Evolutionary conservation across 1,284 basidiomycete species (phyloP), one percentile per base, ranked within the genome.

Genomic region (Cryptococcus sp.): DNA sequence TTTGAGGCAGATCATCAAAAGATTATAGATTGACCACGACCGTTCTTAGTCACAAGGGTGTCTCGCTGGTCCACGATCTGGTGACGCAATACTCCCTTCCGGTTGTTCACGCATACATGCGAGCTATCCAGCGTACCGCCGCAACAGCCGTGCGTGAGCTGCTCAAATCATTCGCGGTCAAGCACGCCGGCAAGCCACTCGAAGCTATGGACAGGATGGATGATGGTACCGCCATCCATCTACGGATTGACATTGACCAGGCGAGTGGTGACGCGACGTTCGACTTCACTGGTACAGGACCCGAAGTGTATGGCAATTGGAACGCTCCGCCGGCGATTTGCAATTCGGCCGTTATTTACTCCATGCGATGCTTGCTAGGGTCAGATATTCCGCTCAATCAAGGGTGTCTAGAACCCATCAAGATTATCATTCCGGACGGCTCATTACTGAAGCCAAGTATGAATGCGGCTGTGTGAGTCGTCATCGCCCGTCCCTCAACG

Each of bases 331-430:
- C 89, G 40, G 89, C 89, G 1, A 92, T 98, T 48, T 88, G 90
- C 2, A 90, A 93, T 75, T 90, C 89, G 6, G 93, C 93, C 1
- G 89, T 97, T 63, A 95, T 98, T 65, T 99, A 98, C 79, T 81
- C 91, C 77, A 88, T 97, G 82, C 85, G 94, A 22, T 84, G 91
- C 17, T 94, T 98, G 89, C 83, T 45, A 11, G 42, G 22, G 6
- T 45, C 42, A 45, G 42, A 45, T 13, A 45, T 45, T 4, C 42
- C 42, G 42, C 42, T 45, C n/a, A 45, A 45, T 15, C 42, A 71
- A 50, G 76, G 75, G 16, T 76, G 74, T 49, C 66, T 78, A 16
- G 63, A 68, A 19, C 74, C 73, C 2, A 72, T 74, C 63, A 61
- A 60, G 45, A 58, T 69, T 11, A 52, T 66, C 11, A 62, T 67